These are phyloP conservation scores for Colletotrichum tabaci DNA, from an alignment of 2,329 filamentous ascomycete species.

Conservation along the genomic window DNA sequence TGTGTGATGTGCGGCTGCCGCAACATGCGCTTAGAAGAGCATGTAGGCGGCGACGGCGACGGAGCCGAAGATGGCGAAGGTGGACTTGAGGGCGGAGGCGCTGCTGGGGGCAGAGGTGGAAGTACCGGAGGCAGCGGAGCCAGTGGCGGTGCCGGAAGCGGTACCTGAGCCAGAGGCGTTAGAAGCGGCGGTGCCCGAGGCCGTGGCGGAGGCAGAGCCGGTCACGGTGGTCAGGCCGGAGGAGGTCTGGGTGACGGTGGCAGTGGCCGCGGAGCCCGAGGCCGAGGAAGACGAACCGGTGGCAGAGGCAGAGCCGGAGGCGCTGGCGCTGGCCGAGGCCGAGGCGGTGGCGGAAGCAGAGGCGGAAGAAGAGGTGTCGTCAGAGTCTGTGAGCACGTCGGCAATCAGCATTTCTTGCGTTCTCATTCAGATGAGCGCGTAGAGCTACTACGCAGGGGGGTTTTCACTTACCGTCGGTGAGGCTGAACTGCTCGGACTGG, in stretches of 20 bases:
- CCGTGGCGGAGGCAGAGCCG: constrained; percentile 31
- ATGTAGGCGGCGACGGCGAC: constrained; percentile 40
- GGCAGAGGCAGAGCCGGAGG: constrained; percentile 30
- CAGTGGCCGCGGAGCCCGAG: constrained; percentile 8
- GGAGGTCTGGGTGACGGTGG: constrained; percentile 25
- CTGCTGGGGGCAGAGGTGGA: constrained; percentile 33
- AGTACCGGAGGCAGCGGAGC: constrained; percentile 32
- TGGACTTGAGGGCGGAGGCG: constrained; percentile 38
- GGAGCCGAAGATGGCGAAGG: constrained; percentile 40
- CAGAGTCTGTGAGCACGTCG: constrained; percentile 15
- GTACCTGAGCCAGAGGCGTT: constrained; percentile 28
- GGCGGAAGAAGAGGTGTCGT: constrained; percentile 11
- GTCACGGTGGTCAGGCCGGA: constrained; percentile 38
- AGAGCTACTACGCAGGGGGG: too few relatives aligned
- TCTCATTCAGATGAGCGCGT: too few relatives aligned
- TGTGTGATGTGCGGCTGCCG: background rate
- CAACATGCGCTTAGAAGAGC: constrained; percentile 36
- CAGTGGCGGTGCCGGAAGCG: constrained; percentile 31
- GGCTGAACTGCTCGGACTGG: constrained; percentile 34
- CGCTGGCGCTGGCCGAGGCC: constrained; percentile 20
- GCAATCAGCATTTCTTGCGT: background rate
- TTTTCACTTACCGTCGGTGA: constrained; percentile 28
- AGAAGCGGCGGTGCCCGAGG: constrained; percentile 29
- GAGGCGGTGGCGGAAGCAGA: constrained; percentile 26
- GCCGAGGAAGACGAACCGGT: constrained; percentile 28